Conservation (phyloP, 1,139 yeast genomes). For the Yamadazyma mexicana region DNA sequence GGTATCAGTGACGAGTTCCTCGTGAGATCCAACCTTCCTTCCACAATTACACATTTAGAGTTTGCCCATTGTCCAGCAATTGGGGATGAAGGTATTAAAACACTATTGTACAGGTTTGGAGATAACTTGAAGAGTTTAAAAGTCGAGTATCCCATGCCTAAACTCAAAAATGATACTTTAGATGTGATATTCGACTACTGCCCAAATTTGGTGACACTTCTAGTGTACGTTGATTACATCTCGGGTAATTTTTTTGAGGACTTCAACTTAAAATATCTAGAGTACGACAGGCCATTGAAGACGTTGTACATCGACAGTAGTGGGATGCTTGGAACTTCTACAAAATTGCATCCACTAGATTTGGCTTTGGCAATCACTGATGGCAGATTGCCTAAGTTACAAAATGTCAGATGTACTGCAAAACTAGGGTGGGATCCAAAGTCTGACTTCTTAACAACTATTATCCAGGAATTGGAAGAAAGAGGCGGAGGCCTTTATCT, state of each 20-base stretch:
- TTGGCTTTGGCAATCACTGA: conserved; percentile 82
- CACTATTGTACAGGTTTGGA: conserved; percentile 65
- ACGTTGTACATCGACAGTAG: conserved; percentile 76
- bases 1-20: conserved; percentile 85
- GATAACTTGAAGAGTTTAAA: conserved; percentile 58
- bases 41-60: conserved; percentile 67
- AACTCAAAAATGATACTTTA: conserved; percentile 63
- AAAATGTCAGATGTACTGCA: conserved; percentile 64
- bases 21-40: conserved; percentile 64
- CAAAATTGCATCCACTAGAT: conserved; percentile 84
- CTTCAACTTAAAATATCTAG: conserved; percentile 44
- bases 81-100: conserved; percentile 58
- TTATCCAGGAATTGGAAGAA: conserved; percentile 40
- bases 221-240: conserved; percentile 80
- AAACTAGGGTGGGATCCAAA: conserved; percentile 87
- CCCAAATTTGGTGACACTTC: conserved; percentile 63
- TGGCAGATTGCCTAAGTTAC: conserved; percentile 67
- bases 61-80: conserved; percentile 87
- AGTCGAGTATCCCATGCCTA: conserved; percentile 88
- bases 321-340: conserved; percentile 84
- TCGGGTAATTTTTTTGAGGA: conserved; percentile 66
- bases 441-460: conserved; percentile 59
- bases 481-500: conserved; percentile 45
- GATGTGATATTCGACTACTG: conserved; percentile 75
- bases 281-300: conserved; percentile 55